Evolutionary conservation across 495 filamentous ascomycete genomes (phyloP).

Genomic region (Penicillium fimorum): DNA sequence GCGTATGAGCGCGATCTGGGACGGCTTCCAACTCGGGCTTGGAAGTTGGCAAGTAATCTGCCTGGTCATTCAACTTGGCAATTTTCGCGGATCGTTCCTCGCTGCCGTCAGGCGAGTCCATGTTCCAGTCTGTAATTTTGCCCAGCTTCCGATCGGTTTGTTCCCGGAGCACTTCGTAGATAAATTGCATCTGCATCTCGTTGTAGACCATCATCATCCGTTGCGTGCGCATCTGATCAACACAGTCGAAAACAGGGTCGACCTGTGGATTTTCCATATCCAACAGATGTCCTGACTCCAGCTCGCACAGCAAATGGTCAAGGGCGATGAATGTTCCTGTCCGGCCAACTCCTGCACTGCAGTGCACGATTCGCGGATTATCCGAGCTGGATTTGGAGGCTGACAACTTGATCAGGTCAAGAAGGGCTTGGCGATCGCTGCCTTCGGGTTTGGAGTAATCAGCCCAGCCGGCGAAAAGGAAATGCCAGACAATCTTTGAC

Average conservation of each 20-base stretch:
- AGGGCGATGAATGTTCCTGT: conserved; percentile 95
- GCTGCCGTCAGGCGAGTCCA: conserved; percentile 17
- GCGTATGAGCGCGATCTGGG: conserved; percentile 27
- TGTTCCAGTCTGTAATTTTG: conserved; percentile 17
- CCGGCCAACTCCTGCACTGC: conserved; percentile 90
- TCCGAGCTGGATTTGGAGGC: conserved; percentile 63
- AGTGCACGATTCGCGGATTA: conserved; percentile 88
- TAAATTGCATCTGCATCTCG: conserved; percentile 79
- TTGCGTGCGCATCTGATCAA: conserved; percentile 82
- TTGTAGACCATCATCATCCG: conserved; percentile 96
- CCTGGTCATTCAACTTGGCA: conserved; percentile 37
- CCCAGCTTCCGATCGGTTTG: conserved; percentile 58
- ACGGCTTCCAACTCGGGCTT: conserved; percentile 43
- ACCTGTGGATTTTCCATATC: conserved; percentile 37
- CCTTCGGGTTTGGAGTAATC: conserved; percentile 87
- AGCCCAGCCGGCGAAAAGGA: conserved; percentile 90
- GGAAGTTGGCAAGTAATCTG: conserved; percentile 31
- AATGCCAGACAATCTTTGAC: conserved; percentile 78
- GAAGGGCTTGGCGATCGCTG: conserved; percentile 72
- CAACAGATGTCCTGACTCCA: conserved; percentile 70
- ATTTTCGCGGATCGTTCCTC: conserved; percentile 44
- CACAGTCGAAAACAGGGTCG: conserved; percentile 70
- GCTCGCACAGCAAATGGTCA: conserved; percentile 80
- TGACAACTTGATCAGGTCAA: conserved; percentile 75
- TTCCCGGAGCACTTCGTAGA: conserved; percentile 84